phyloP scores from a whole-genome alignment of 352 stramenopile genomes.

The Phytophthora colocasiae region DNA sequence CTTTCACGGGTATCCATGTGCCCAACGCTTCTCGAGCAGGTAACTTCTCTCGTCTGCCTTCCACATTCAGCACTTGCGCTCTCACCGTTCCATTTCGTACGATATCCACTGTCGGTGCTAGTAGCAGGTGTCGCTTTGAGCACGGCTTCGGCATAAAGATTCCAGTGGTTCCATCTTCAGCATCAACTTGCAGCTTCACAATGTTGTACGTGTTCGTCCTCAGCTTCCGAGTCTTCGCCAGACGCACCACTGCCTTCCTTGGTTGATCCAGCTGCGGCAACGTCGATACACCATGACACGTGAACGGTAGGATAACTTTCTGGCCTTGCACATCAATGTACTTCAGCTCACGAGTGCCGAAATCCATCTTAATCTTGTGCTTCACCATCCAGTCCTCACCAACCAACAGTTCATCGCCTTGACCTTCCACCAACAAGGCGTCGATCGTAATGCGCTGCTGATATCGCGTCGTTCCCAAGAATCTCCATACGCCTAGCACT shows the following conservation, averaged over 20 bases:
- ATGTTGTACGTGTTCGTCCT: conserved; percentile 5
- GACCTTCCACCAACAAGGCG: no score
- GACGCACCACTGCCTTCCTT: background rate
- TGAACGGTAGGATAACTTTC: background rate
- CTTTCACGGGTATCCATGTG: background rate
- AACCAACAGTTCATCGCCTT: no score
- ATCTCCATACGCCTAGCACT: no score
- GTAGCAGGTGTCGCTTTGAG: conserved; percentile 5
- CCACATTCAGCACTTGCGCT: conserved; percentile 28
- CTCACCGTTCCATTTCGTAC: background rate
- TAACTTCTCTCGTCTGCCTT: conserved; percentile 4
- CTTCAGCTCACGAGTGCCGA: background rate
- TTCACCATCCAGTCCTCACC: no score
- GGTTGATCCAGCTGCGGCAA: background rate
- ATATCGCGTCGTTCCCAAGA: no score
- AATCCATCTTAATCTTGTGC: no score
- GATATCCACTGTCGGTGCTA: conserved; percentile 12
- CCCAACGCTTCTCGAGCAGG: background rate
- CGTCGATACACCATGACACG: background rate
- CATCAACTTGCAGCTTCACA: background rate
- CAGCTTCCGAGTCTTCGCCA: conserved; percentile 15
- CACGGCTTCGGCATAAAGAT: conserved; percentile 11
- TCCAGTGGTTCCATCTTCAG: conserved; percentile 4
- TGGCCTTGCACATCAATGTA: background rate
- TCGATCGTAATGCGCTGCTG: no score